These are phyloP conservation scores for Colletotrichum caudatum DNA, from an alignment of 2,329 filamentous ascomycete species.

Conservation along the genomic window DNA sequence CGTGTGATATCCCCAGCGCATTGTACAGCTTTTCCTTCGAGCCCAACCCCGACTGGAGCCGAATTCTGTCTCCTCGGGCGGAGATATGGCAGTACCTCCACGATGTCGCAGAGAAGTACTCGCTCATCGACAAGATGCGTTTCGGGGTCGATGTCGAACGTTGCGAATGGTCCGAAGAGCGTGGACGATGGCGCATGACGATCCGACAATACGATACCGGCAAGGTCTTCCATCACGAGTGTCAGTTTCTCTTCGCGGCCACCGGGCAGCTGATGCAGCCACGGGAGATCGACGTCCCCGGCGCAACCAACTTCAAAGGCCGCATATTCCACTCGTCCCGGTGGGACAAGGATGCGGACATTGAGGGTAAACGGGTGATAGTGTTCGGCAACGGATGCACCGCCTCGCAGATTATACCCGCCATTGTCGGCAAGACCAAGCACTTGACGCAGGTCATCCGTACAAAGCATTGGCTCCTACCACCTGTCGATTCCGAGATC, in stretches of 20 bases:
- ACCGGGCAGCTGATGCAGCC: slow-evolving; percentile 52
- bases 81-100: slow-evolving; percentile 71
- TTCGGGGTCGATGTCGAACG: slow-evolving; percentile 54
- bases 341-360: slow-evolving; percentile 65
- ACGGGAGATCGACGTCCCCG: slow-evolving; percentile 58
- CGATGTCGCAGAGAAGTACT: slow-evolving; percentile 60
- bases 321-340: slow-evolving; percentile 65
- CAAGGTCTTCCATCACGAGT: slow-evolving; percentile 51
- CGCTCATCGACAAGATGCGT: slow-evolving; percentile 53
- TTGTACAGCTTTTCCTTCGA: slow-evolving; percentile 73
- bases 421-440: slow-evolving; percentile 52
- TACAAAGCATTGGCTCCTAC: slow-evolving; percentile 58
- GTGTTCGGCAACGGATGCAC: slow-evolving; percentile 69
- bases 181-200: slow-evolving; percentile 51
- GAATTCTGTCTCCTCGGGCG: slow-evolving; percentile 64
- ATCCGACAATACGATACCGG: slow-evolving; percentile 46
- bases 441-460: slow-evolving; percentile 56
- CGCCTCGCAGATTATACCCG: slow-evolving; percentile 65
- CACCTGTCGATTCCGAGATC: slow-evolving; percentile 46
- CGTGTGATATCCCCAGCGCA: slow-evolving; percentile 69
- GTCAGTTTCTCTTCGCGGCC: slow-evolving; percentile 55
- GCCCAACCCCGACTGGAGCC: slow-evolving; percentile 70
- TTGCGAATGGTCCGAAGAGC: slow-evolving; percentile 54
- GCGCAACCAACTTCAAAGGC: slow-evolving; percentile 64
- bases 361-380: slow-evolving; percentile 60